Percentiles rank a stretch among this genome's conserved stretches.
Evolutionary conservation across 2,329 filamentous ascomycete genomes (phyloP).

Genomic region (Blastomyces parvus): DNA sequence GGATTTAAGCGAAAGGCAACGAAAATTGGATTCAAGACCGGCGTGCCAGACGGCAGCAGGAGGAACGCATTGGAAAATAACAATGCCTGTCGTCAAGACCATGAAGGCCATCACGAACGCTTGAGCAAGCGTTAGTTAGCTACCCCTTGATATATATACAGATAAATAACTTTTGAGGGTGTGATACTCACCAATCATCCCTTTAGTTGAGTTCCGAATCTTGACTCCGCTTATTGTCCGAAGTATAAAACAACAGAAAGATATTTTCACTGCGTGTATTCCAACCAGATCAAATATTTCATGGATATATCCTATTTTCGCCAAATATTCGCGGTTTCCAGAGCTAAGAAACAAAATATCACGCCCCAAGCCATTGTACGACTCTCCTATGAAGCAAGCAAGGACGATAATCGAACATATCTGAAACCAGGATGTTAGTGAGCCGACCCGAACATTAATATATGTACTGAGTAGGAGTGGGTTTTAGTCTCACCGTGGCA

Average conservation of each 20-base stretch:
- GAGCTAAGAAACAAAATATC: slow-evolving; percentile 33
- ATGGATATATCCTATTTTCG: slow-evolving; percentile 39
- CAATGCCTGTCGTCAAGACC: slow-evolving; percentile 36
- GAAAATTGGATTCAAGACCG: slow-evolving; percentile 27
- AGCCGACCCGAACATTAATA: not conserved
- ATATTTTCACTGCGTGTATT: slow-evolving; percentile 40
- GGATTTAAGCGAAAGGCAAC: slow-evolving; percentile 35
- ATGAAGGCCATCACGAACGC: slow-evolving; percentile 37
- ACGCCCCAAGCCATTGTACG: slow-evolving; percentile 40
- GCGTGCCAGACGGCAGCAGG: slow-evolving; percentile 39
- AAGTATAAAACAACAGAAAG: slow-evolving; percentile 39
- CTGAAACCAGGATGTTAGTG: slow-evolving; percentile 12
- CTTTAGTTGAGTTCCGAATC: slow-evolving; percentile 36
- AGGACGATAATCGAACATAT: slow-evolving; percentile 21
- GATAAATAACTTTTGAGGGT: not conserved
- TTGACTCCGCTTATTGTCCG: slow-evolving; percentile 33
- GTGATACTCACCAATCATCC: slow-evolving; percentile 27
- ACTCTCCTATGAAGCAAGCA: slow-evolving; percentile 39
- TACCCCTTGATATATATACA: not conserved
- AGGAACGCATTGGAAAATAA: slow-evolving; percentile 42
- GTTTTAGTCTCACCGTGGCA: slow-evolving; percentile 11
- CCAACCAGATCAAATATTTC: slow-evolving; percentile 40
- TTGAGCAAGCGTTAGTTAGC: slow-evolving; percentile 15
- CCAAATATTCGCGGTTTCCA: slow-evolving; percentile 27
- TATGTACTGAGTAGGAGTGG: not conserved